Percentiles rank a stretch among this genome's conserved stretches.
Conservation (phyloP, 2,329 filamentous ascomycete species). For the Fonsecaea erecta region DNA sequence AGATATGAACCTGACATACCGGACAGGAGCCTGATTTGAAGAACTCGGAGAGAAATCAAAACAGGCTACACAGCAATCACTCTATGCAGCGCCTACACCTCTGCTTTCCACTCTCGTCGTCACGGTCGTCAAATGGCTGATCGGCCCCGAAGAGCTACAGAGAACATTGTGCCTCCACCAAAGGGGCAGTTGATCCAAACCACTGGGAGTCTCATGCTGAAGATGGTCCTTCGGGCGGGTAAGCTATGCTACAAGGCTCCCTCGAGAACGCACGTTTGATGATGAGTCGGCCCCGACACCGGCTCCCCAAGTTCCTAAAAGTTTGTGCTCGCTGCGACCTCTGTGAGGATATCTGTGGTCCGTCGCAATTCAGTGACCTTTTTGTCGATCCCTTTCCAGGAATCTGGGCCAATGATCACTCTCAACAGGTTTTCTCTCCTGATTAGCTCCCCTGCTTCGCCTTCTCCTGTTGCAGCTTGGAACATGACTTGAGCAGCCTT, state of each 20-base stretch:
- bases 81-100: neutral
- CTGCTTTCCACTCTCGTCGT: neutral
- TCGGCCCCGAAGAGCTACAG: neutral
- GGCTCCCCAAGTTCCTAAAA: constrained; percentile 6
- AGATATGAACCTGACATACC: neutral
- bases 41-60: neutral
- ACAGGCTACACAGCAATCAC: neutral
- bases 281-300: neutral
- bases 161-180: neutral
- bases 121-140: neutral
- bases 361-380: constrained; percentile 32
- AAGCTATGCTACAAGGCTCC: neutral
- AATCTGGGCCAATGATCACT: constrained; percentile 45
- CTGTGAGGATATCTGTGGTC: constrained; percentile 23
- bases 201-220: neutral
- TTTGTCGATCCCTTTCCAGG: constrained; percentile 37
- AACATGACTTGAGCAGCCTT: constrained; percentile 47
- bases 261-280: neutral
- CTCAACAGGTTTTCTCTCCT: constrained; percentile 44
- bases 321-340: constrained; percentile 28
- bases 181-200: neutral
- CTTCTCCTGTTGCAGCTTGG: constrained; percentile 44
- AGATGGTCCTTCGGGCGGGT: neutral
- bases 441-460: constrained; percentile 42
- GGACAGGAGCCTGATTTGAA: neutral